A percentile compares a stretch with the other conserved stretches of the same genome.
Evolutionary conservation across 805 yeast species (phyloP).

Genomic region (Candida gorgasii): DNA sequence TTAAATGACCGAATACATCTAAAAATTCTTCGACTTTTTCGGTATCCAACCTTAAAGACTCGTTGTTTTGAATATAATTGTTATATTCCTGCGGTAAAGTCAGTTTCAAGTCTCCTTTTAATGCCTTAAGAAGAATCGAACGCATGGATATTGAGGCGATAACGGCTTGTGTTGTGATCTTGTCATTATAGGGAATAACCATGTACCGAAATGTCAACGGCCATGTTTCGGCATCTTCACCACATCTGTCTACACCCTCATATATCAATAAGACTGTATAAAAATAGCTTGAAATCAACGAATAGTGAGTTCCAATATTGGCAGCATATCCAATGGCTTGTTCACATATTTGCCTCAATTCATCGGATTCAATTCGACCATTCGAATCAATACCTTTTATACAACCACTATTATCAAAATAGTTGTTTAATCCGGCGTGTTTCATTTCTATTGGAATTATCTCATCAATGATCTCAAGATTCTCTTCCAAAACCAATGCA

Average conservation of each 20-base stretch:
- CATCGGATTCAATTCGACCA: not conserved
- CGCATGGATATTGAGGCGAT: constrained; percentile 1
- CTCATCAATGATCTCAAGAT: not conserved
- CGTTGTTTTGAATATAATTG: not conserved
- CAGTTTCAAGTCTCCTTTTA: not conserved
- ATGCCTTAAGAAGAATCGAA: constrained; percentile 2
- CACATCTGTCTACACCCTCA: not conserved
- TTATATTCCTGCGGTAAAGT: constrained; percentile 2
- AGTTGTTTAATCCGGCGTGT: not conserved
- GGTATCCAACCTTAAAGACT: constrained; percentile 2
- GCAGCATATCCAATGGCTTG: not conserved
- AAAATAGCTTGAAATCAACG: not conserved
- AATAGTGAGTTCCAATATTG: constrained; percentile 1
- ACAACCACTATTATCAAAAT: not conserved
- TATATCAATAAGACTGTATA: not conserved
- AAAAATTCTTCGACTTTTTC: not conserved
- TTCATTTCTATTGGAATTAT: constrained; percentile 1
- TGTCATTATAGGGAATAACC: not conserved
- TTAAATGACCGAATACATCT: constrained; percentile 1
- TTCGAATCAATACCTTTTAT: constrained; percentile 1
- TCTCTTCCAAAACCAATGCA: not conserved
- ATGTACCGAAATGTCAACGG: constrained; percentile 1
- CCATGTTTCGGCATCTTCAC: constrained; percentile 1
- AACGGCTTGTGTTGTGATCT: constrained; percentile 1
- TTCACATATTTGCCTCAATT: not conserved